phyloP scores from a whole-genome alignment of 192 early-diverging fungal species.

The Coemansia sp. region DNA sequence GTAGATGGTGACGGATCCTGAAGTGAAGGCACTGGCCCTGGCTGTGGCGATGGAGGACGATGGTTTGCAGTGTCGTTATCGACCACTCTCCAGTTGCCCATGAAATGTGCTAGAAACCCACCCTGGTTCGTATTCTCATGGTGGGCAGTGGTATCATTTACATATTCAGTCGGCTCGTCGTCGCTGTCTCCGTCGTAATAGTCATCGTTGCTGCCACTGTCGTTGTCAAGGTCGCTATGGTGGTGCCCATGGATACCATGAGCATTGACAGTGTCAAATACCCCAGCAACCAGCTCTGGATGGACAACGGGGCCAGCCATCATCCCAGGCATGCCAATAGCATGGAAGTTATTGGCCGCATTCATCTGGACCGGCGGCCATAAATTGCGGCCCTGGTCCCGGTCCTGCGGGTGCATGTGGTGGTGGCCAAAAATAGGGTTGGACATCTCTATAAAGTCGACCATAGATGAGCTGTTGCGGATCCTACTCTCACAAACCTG shows the following conservation, averaged over 20 bases:
- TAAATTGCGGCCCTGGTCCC: neutral
- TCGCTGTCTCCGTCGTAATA: neutral
- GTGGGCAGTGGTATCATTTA: neutral
- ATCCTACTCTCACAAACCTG: slow-evolving; percentile 32
- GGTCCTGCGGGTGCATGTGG: slow-evolving; percentile 1
- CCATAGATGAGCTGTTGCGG: slow-evolving; percentile 11
- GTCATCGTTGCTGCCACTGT: too few species aligned
- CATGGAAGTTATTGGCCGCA: slow-evolving; percentile 6
- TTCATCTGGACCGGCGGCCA: neutral
- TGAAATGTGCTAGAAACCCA: slow-evolving; percentile 16
- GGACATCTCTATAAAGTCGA: slow-evolving; percentile 9
- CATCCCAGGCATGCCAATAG: neutral
- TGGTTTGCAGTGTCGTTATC: slow-evolving; percentile 7
- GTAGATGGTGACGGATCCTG: neutral
- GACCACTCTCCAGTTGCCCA: slow-evolving; percentile 36
- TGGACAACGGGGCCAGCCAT: slow-evolving; percentile 27
- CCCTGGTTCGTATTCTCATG: neutral
- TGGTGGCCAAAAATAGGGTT: slow-evolving; percentile 1
- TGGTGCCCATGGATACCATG: slow-evolving; percentile 10
- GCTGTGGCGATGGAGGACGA: slow-evolving; percentile 39
- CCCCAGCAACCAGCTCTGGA: slow-evolving; percentile 5
- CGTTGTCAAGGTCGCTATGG: neutral
- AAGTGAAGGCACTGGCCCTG: slow-evolving; percentile 28
- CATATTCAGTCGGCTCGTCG: neutral
- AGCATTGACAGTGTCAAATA: neutral